Evolutionary conservation across 306 rosid genomes (phyloP), one percentile per base, ranked within the genome.

Genomic region (Cicer judaicum): DNA sequence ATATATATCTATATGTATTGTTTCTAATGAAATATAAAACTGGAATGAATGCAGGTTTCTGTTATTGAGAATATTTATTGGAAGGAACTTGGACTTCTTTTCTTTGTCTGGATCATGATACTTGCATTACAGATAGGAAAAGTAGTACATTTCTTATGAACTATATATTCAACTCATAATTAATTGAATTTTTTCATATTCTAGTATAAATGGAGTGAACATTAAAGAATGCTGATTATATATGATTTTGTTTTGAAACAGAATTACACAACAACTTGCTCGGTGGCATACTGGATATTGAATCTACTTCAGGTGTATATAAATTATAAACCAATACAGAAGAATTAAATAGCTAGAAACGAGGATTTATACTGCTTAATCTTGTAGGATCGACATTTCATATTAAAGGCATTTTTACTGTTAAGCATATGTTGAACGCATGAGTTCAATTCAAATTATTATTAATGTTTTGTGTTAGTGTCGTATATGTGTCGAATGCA

Each of bases 71-170:
- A 84, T 78, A 55, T 85, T 47, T 60, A 73, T 56, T 91, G 91
- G 96, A 88, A 87, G 76, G 90, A 91, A 74, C 18, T 84, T 49
- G 77, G 76, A 62, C 24, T 87, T 82, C 91, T 91, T 44, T 12
- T 84, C 21, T 70, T 75, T 74, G 96, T 88, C 15, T 91, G 93
- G 96, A 70, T 82, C 70, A 11, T 77, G 38, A 75, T 64, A 73
- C 72, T 86, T 44, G 76, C 78, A 36, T 13, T 79, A 12, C 63
- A 83, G 74, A 79, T 83, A 70, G 78, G 50, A 70, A 70, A 75
- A 64, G 81, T 7, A 62, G 79, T 68, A 42, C 14, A 39, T 62
- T 29, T 36, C 39, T 24, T 1, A 65, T 38, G 12, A 38, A n/a
- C 10, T 48, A 69, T 50, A 50, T 50, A 50, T 67, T 57, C 71